A percentile compares a stretch with the other conserved stretches of the same genome.
These are phyloP conservation scores for Calonectria leucothoes DNA, from an alignment of 2,329 filamentous ascomycete species.

Conservation along the genomic window DNA sequence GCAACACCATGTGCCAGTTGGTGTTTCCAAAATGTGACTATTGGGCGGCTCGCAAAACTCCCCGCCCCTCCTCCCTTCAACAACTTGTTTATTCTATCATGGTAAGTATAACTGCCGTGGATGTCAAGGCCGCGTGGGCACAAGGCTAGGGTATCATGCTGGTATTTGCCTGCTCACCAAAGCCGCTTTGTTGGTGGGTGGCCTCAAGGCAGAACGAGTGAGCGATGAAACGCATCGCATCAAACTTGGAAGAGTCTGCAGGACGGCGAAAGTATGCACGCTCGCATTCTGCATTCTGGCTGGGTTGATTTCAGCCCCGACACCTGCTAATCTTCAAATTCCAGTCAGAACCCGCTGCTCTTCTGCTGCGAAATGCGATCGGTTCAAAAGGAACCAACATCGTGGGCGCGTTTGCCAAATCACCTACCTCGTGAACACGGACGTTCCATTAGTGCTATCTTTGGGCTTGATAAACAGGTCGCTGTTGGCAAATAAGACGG, in stretches of 20 bases:
- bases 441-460: not conserved
- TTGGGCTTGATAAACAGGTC: not conserved
- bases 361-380: conserved; percentile 11
- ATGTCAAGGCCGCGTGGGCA: not conserved
- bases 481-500: not conserved
- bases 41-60: conserved; percentile 1
- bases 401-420: not conserved
- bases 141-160: conserved; percentile 9
- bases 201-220: not conserved
- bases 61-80: not conserved
- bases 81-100: not conserved
- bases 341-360: conserved; percentile 1
- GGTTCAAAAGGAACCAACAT: conserved; percentile 4
- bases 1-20: not conserved
- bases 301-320: conserved; percentile 5
- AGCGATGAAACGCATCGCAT: conserved; percentile 11
- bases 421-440: not conserved
- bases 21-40: not conserved
- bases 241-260: not conserved
- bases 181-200: not conserved
- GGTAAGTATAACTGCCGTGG: not conserved
- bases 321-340: not conserved
- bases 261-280: conserved; percentile 3
- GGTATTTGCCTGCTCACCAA: not conserved
- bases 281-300: not conserved